Evolutionary conservation across 345 rosid genomes (phyloP), one percentile per base, ranked within the genome.

Genomic region (Anacardium occidentale): DNA sequence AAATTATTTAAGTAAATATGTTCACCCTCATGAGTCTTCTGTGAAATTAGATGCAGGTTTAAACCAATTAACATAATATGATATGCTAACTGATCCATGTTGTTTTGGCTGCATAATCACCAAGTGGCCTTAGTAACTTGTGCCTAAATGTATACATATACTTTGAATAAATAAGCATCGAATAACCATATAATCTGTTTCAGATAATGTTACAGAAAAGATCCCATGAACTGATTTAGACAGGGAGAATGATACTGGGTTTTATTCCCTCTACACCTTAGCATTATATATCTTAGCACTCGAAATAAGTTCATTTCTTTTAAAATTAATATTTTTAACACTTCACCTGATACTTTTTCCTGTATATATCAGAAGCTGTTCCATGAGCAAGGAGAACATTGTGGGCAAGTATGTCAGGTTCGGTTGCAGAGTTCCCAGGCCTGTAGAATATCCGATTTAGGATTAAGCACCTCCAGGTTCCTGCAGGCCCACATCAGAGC

Each of bases 391-490:
- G 88, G 55, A 95, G 76, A 13, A 83, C 85, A 72, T 95, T 85
- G 77, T 91, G 98, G n/a, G 83, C 97, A 0, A 90, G 97, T 1
- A 87, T 87, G 78, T 92, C 92, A 75, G 99, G 99, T 82, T 95
- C 98, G 5, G 97, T 87, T 4, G 87, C 88, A n/a, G 98, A 92
- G 78, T 92, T 88, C 55, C 99, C 99, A 1, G 76, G 79, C 48
- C 80, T 83, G 85, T 97, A 92, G 77, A 88, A 75, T 34, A 86
- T 73, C 47, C 40, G 90, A 66, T 86, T 87, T 42, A 89, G 67
- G 79, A 95, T 84, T 57, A 93, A 83, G 73, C 98, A 95, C 98
- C 87, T 1, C 97, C 96, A 0, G 98, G 99, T 13, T 98, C 98
- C 13, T 87, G 91, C 22, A 95, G 80, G 1, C 99, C 99, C 6